A percentile compares a stretch with the other conserved stretches of the same genome.
Conservation (phyloP, 2,329 filamentous ascomycete genomes). For the Seiridium unicorne region DNA sequence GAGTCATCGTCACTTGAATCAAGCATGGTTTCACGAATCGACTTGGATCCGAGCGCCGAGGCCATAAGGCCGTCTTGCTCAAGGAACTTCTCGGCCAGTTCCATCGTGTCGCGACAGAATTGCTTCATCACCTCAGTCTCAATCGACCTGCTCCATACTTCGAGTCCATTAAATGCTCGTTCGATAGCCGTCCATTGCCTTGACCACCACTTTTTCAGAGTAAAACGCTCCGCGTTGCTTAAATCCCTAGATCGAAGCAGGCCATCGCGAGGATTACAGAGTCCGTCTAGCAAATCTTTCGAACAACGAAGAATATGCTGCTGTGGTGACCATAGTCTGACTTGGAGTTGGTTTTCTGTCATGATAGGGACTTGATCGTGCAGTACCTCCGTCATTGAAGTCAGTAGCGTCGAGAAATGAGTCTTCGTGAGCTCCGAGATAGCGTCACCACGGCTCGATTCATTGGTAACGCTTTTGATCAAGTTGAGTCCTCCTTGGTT, state of each 20-base stretch:
- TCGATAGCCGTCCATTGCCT: slow-evolving; percentile 79
- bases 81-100: slow-evolving; percentile 83
- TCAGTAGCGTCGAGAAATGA: slow-evolving; percentile 42
- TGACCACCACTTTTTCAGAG: slow-evolving; percentile 78
- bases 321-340: slow-evolving; percentile 55
- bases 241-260: slow-evolving; percentile 55
- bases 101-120: slow-evolving; percentile 93
- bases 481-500: slow-evolving; percentile 79
- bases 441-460: slow-evolving; percentile 53
- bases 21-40: slow-evolving; percentile 24
- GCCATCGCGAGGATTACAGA: slow-evolving; percentile 56
- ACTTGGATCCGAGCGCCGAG: slow-evolving; percentile 53
- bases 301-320: slow-evolving; percentile 56
- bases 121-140: slow-evolving; percentile 81
- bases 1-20: slow-evolving; percentile 25
- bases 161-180: slow-evolving; percentile 78
- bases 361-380: slow-evolving; percentile 38
- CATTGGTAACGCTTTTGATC: slow-evolving; percentile 76
- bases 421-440: slow-evolving; percentile 43
- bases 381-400: slow-evolving; percentile 42
- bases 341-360: slow-evolving; percentile 36
- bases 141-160: slow-evolving; percentile 75
- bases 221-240: slow-evolving; percentile 59
- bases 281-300: slow-evolving; percentile 52
- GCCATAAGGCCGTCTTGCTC: slow-evolving; percentile 82